Evolutionary conservation across 305 asterid species (phyloP), one percentile per base, ranked within the genome.

Genomic region (Solanum hybrid): DNA sequence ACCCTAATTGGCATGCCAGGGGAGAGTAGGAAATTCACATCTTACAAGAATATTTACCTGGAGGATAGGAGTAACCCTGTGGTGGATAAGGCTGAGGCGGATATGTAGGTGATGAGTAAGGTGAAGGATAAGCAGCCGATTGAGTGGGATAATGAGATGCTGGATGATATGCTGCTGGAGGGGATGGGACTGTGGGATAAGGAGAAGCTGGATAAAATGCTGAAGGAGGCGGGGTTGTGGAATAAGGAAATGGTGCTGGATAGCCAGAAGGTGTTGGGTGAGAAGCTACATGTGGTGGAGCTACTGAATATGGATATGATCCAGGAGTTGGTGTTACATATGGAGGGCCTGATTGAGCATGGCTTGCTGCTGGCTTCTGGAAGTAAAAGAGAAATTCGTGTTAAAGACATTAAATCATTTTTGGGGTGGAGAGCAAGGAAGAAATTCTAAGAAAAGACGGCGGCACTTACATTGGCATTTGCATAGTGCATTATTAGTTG

Each of bases 401-500:
- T 38, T 38, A 38, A 38, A 38, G 45, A 10, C 45, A 10, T 38
- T 38, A 38, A 95, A 88, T 95, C 94, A 8, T 27, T 15, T 3
- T 29, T 15, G 9, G 86, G 7, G 14, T 32, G 34, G n/a, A 24
- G 36, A n/a, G 32, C n/a, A 37, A 79, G 86, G 24, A 13, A 37
- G 69, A 27, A 27, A 42, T 26, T 40, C 36, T 26, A 80, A 82
- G 72, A 27, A 5, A 82, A 45, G 27, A 27, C 9, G 5, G 10
- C 11, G 38, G 38, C 27, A 78, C 98, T 93, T 93, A 94, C 98
- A 75, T 88, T 94, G 92, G 96, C 95, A 88, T 93, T 94, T 51
- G 98, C 85, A 90, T 92, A 95, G 93, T 97, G 98, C 98, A 97
- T 92, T 91, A 97, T 96, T 89, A 97, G 78, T 79, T 95, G 94